phyloP scores from a whole-genome alignment of 768 basidiomycete species.

The Phallus indusiatus region DNA sequence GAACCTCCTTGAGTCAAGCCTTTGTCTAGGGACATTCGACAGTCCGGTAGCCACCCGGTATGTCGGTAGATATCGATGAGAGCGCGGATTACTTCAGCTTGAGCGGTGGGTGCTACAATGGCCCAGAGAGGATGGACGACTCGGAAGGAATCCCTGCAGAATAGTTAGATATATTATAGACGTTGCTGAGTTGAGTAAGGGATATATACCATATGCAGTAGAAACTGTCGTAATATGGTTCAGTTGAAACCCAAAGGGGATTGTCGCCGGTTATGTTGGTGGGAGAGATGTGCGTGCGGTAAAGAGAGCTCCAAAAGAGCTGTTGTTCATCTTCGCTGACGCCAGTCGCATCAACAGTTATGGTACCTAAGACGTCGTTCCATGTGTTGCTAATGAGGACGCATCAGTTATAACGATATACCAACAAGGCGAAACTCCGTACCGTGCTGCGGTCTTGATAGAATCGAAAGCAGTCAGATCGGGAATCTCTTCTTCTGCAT shows the following conservation, averaged over 20 bases:
- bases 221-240: slow-evolving; percentile 19
- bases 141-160: slow-evolving; percentile 3
- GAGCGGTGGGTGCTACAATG: slow-evolving; percentile 9
- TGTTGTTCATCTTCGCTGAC: slow-evolving; percentile 8
- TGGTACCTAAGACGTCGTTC: slow-evolving; percentile 6
- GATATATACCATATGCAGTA: slow-evolving; percentile 19
- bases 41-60: slow-evolving; percentile 19
- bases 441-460: slow-evolving; percentile 5
- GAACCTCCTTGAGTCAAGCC: slow-evolving; percentile 21
- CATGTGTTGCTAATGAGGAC: not conserved
- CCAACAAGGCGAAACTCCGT: not conserved
- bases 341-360: slow-evolving; percentile 11
- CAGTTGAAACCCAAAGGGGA: slow-evolving; percentile 17
- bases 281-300: slow-evolving; percentile 17
- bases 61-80: slow-evolving; percentile 20
- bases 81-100: slow-evolving; percentile 17
- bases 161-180: not conserved
- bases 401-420: not conserved
- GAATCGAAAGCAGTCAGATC: slow-evolving; percentile 4
- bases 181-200: not conserved
- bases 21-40: slow-evolving; percentile 20
- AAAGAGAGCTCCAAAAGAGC: slow-evolving; percentile 14
- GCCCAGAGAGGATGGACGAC: slow-evolving; percentile 13
- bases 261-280: slow-evolving; percentile 21
- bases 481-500: slow-evolving; percentile 13